Base-by-base conservation (phyloP, 139 green algal genomes). In the Micractinium sp. region DNA sequence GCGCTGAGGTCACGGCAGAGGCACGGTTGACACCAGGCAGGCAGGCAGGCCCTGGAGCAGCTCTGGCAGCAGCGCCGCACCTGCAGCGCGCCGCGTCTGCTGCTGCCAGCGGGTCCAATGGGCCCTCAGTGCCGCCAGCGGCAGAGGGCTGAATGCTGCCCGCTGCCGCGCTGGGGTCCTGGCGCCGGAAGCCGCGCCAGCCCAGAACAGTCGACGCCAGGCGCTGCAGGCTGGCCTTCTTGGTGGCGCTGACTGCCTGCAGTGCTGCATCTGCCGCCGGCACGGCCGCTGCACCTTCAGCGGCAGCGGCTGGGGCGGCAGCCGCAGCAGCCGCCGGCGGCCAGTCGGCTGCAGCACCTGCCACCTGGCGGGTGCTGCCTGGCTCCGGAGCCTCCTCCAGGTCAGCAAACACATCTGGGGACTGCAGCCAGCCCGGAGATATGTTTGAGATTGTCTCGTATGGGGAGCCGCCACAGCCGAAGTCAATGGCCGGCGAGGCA, bases 341-440 rank as follows among this genome's bases (percentile, higher is more conserved):
- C 25, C 67, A 16, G 67, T 35, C 47, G 7, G 47, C 47, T 56
- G 47, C 47, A 56, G 47, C 47, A 9, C 7, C 47, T 56, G 47
- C 47, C 47, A 9, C 47, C 47, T 16, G 47, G 47, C 47, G 18
- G 39, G 15, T 22, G 25, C 5, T 13, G 35, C 29, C 78, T 36
- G 41, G 3, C 22, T 23, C 25, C 20, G 39, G 25, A 38, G 35
- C 47, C 47, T 56, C 71, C 80, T 41, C 36, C 82, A 87, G 36
- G 27, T 41, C 63, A 38, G 82, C 71, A 66, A 87, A 87, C 1
- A 87, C 66, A 41, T 87, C 82, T 7, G 82, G 82, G 0, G 66
- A 80, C n/a, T 66, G 36, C 13, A 60, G 22, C 22, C 63, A 66
- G 29, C 82, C 63, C 2, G 75, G 69, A 66, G 63, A 79, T 38